Conservation (phyloP, 768 basidiomycete genomes). For the Leucogyrophana mollusca region DNA sequence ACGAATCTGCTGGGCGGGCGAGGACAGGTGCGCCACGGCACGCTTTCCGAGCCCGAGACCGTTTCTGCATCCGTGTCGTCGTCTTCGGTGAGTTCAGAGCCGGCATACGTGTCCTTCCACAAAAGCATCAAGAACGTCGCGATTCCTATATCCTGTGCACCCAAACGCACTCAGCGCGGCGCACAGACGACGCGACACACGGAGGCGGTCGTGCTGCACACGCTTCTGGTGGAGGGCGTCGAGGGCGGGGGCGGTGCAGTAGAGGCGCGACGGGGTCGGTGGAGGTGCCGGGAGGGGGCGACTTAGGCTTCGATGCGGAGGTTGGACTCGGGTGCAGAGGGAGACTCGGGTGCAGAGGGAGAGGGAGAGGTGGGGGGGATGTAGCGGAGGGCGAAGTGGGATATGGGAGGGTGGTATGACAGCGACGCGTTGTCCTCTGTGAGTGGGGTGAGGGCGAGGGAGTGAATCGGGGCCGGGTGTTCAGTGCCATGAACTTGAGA, state of each 20-base stretch:
- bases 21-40: constrained; percentile 71
- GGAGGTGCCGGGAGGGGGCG: constrained; percentile 47
- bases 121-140: constrained; percentile 90
- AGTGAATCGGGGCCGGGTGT: no score
- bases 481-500: no score
- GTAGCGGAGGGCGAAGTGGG: constrained; percentile 81
- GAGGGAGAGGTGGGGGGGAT: constrained; percentile 30
- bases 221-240: constrained; percentile 85
- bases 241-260: constrained; percentile 77
- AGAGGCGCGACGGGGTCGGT: constrained; percentile 60
- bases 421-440: constrained; percentile 54
- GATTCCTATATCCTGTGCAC: constrained; percentile 83
- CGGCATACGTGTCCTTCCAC: constrained; percentile 74
- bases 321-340: constrained; percentile 24
- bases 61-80: constrained; percentile 6
- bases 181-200: constrained; percentile 86
- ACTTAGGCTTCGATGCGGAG: constrained; percentile 26
- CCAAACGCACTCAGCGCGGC: constrained; percentile 49
- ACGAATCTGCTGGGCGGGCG: constrained; percentile 83
- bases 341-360: neutral
- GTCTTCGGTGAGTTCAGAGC: neutral
- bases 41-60: constrained; percentile 11
- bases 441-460: constrained; percentile 65
- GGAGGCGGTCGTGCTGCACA: constrained; percentile 75
- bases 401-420: constrained; percentile 87